Conservation (phyloP, 768 basidiomycete species). For the Solioccasus polychromus region DNA sequence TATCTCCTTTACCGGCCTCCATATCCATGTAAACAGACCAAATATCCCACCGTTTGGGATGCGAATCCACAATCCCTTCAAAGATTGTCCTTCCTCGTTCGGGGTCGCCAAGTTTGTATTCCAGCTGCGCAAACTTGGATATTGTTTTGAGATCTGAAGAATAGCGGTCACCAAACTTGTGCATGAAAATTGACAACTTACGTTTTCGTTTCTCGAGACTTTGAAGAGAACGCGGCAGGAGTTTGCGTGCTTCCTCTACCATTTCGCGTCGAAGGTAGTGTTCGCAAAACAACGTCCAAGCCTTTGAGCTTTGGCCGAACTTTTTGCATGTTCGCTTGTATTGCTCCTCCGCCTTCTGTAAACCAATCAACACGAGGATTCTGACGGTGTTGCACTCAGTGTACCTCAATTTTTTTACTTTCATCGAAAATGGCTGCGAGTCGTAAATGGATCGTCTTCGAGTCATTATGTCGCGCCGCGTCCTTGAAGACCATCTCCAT, state of each 20-base stretch:
- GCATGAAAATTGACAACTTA: constrained; percentile 41
- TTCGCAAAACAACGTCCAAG: constrained; percentile 88
- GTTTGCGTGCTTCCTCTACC: constrained; percentile 76
- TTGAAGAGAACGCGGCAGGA: constrained; percentile 85
- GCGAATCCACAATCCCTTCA: constrained; percentile 93
- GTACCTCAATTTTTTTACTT: constrained; percentile 76
- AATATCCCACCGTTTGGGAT: constrained; percentile 91
- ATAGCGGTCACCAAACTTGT: constrained; percentile 1
- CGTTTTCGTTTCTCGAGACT: constrained; percentile 93
- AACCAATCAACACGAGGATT: background rate
- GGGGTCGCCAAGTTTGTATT: constrained; percentile 91
- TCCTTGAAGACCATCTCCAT: constrained; percentile 86
- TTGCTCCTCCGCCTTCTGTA: constrained; percentile 90
- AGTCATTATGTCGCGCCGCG: constrained; percentile 86
- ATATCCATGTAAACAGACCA: constrained; percentile 98
- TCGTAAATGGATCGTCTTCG: constrained; percentile 84
- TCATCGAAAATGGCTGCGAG: constrained; percentile 83
- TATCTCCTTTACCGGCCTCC: constrained; percentile 78
- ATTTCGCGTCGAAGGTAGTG: constrained; percentile 73
- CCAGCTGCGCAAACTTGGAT: constrained; percentile 90
- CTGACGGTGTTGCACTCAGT: constrained; percentile 10
- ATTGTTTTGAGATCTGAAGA: constrained; percentile 88
- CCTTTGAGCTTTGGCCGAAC: constrained; percentile 90
- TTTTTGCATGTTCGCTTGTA: constrained; percentile 89
- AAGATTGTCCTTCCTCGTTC: constrained; percentile 96